Evolutionary conservation across 768 basidiomycete genomes (phyloP), one percentile per base, ranked within the genome.

Genomic region (Sutorius australiensis): DNA sequence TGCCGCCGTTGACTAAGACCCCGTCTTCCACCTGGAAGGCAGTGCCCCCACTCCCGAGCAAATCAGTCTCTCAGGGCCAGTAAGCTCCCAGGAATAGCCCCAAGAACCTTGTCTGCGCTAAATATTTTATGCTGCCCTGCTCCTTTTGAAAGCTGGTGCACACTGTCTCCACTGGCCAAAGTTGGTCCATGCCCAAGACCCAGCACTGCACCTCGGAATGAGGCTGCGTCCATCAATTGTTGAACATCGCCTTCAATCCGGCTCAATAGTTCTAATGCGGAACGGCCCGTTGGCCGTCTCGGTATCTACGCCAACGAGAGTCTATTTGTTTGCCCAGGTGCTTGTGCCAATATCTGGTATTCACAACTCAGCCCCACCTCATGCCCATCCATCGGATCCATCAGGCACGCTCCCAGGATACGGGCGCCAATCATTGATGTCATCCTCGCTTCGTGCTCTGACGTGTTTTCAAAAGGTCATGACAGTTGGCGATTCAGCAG

Each of bases 1-100:
- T 27, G 16, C 40, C 47, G 34, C 27, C 58, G 46, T 64, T 53
- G 59, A 54, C 52, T 53, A 58, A 57, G 50, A 28, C 44, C 12
- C 32, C 41, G 30, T 12, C 45, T 19, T 24, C 24, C 4, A 24
- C 24, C 4, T 3, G n/a, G 42, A 52, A 58, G 66, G 66, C 67
- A 41, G 58, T 69, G 66, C 55, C 50, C 50, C 30, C 21, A 38
- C 43, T 43, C 45, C 56, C 49, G 56, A 33, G 51, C 53, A 60
- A 64, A 64, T 61, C 58, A 6, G 54, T 52, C 41, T 43, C 28
- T 54, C 59, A 51, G 51, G 59, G 51, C 33, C 42, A 17, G 24
- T 9, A 39, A 8, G 5, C 38, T 36, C 33, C 54, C 57, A 58
- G 46, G 31, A 21, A 34, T 12, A 6, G 33, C 16, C 10, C 3